Conservation (phyloP, 176 grass and related monocot genomes). For the Rhynchospora pubera region DNA sequence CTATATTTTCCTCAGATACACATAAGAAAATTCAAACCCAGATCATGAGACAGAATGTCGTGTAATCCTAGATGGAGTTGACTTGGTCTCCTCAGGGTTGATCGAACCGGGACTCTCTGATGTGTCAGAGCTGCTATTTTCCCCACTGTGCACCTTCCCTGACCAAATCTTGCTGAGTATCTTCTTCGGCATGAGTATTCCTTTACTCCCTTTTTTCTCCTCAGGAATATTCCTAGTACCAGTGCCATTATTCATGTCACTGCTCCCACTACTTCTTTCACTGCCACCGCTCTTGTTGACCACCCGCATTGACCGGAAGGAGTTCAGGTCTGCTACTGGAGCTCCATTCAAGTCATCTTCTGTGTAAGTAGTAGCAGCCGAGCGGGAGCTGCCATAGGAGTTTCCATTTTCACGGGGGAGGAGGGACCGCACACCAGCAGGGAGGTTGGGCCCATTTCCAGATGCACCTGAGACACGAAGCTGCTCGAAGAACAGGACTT, state of each 20-base stretch:
- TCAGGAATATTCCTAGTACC: constrained; percentile 34
- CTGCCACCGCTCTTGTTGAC: constrained; percentile 43
- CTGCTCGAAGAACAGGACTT: constrained; percentile 94
- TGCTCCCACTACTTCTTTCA: constrained; percentile 65
- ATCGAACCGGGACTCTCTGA: constrained; percentile 70
- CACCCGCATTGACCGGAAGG: constrained; percentile 50
- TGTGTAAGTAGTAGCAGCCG: constrained; percentile 58
- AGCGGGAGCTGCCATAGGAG: constrained; percentile 89
- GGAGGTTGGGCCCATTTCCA: constrained; percentile 30
- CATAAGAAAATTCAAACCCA: constrained; percentile 23
- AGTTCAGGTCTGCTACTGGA: constrained; percentile 50
- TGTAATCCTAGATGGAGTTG: constrained; percentile 51
- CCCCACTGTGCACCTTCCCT: constrained; percentile 39
- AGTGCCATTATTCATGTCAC: constrained; percentile 41
- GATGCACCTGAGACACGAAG: constrained; percentile 32
- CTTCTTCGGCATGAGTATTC: constrained; percentile 73
- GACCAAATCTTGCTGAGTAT: constrained; percentile 93
- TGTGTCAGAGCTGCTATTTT: constrained; percentile 80
- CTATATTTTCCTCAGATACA: constrained; percentile 15
- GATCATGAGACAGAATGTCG: constrained; percentile 43
- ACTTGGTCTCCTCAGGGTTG: constrained; percentile 61
- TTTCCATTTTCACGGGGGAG: constrained; percentile 67
- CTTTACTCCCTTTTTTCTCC: constrained; percentile 31
- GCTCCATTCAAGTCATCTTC: constrained; percentile 69
- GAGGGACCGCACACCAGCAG: constrained; percentile 32